Percentiles rank a stretch among this genome's conserved stretches.
Evolutionary conservation across 768 basidiomycete genomes (phyloP).

Genomic region (Termitomyces eurrhizus): DNA sequence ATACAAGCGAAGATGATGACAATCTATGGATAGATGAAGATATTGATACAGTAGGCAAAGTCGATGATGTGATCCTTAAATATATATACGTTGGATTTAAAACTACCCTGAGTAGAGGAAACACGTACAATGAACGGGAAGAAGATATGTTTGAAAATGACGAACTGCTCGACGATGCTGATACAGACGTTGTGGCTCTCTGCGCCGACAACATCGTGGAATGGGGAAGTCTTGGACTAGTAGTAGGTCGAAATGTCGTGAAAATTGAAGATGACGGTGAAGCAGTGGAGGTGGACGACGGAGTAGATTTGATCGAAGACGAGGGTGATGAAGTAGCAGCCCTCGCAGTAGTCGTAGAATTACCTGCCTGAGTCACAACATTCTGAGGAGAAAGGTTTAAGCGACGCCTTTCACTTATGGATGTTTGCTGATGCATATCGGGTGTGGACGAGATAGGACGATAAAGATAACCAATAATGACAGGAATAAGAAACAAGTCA

Average conservation of each 20-base stretch:
- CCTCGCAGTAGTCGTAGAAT: not conserved
- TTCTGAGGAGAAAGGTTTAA: constrained; percentile 2
- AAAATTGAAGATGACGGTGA: not conserved
- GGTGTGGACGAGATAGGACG: not conserved
- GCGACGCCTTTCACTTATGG: constrained; percentile 9
- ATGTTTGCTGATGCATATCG: constrained; percentile 4
- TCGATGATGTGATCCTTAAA: constrained; percentile 1
- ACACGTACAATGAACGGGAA: not conserved
- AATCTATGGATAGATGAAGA: not conserved
- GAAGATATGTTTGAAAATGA: not conserved
- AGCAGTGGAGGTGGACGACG: not conserved
- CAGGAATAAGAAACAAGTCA: not conserved
- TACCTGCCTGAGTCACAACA: not conserved
- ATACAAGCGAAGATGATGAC: not conserved
- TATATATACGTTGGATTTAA: not conserved
- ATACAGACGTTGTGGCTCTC: not conserved
- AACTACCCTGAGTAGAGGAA: not conserved
- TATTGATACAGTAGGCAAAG: not conserved
- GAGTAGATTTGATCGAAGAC: not conserved
- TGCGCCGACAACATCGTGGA: not conserved
- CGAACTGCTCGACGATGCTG: not conserved
- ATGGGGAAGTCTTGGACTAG: not conserved
- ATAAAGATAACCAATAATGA: not conserved
- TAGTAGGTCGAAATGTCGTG: not conserved
- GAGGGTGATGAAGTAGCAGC: not conserved